Evolutionary conservation across 768 basidiomycete species (phyloP).

Genomic region (Auriscalpium vulgare): DNA sequence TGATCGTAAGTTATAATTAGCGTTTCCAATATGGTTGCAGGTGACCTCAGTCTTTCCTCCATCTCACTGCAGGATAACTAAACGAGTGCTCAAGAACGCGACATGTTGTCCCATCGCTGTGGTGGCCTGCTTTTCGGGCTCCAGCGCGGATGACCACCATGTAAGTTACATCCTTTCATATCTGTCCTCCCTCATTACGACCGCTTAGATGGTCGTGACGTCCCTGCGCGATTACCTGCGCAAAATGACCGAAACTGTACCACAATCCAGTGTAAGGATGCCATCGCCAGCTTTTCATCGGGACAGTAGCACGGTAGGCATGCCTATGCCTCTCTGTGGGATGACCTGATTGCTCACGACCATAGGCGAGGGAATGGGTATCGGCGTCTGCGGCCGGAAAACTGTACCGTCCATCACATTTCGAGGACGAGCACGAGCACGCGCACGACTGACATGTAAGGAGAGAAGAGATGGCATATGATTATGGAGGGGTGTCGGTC

Average conservation of each 20-base stretch:
- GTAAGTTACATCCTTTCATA: slow-evolving; percentile 32
- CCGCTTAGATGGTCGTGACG: slow-evolving; percentile 47
- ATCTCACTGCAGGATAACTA: too few relatives aligned
- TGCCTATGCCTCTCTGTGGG: neutral
- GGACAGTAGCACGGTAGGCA: slow-evolving; percentile 11
- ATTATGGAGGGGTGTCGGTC: too few relatives aligned
- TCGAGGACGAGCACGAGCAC: slow-evolving; percentile 10
- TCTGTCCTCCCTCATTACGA: neutral
- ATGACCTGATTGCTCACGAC: neutral
- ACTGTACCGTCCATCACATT: slow-evolving; percentile 12
- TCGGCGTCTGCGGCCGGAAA: slow-evolving; percentile 9
- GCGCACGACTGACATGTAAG: slow-evolving; percentile 4
- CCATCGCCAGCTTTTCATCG: slow-evolving; percentile 10
- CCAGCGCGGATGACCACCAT: slow-evolving; percentile 71
- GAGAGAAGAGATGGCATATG: neutral
- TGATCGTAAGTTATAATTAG: slow-evolving; percentile 27
- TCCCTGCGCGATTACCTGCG: slow-evolving; percentile 64
- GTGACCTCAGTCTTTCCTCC: slow-evolving; percentile 26
- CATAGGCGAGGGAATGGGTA: slow-evolving; percentile 8
- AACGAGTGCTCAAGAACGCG: slow-evolving; percentile 45
- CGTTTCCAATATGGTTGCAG: slow-evolving; percentile 82
- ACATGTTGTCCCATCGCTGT: slow-evolving; percentile 79
- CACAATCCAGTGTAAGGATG: slow-evolving; percentile 14
- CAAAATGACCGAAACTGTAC: slow-evolving; percentile 35
- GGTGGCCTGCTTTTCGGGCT: slow-evolving; percentile 74